A percentile compares a stretch with the other conserved stretches of the same genome.
Conservation (phyloP, 768 basidiomycete species). For the Trametes elegans region DNA sequence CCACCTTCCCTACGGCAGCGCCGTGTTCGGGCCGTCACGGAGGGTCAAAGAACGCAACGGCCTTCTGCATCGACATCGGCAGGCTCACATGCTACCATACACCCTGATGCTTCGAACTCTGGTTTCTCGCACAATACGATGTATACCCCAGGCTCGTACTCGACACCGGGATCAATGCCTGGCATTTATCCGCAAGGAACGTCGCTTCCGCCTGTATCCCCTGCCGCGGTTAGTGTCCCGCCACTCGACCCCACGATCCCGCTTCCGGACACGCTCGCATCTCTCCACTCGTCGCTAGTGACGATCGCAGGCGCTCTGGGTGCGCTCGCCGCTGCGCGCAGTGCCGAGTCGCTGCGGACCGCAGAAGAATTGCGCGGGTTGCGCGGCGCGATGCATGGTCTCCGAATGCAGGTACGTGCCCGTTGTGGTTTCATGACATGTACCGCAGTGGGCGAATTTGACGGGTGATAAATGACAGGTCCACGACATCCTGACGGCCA, state of each 20-base stretch:
- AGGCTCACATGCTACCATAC: not conserved
- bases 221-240: slow-evolving; percentile 41
- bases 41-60: slow-evolving; percentile 13
- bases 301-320: slow-evolving; percentile 60
- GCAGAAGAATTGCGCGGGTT: slow-evolving; percentile 74
- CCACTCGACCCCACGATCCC: slow-evolving; percentile 63
- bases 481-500: slow-evolving; percentile 21
- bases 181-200: not conserved
- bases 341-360: slow-evolving; percentile 67
- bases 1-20: not conserved
- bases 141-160: not conserved
- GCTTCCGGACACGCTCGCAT: slow-evolving; percentile 57
- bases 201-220: slow-evolving; percentile 12
- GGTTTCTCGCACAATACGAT: not conserved
- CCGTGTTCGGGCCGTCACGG: slow-evolving; percentile 3
- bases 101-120: not conserved
- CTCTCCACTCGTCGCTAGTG: slow-evolving; percentile 59
- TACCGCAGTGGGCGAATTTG: not conserved
- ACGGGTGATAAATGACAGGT: slow-evolving; percentile 6
- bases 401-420: slow-evolving; percentile 70
- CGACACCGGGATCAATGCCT: not conserved
- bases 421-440: not conserved
- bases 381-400: slow-evolving; percentile 66
- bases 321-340: slow-evolving; percentile 53
- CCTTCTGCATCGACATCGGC: not conserved